Conservation (phyloP, 345 rosid genomes). For the Theobroma cacao region DNA sequence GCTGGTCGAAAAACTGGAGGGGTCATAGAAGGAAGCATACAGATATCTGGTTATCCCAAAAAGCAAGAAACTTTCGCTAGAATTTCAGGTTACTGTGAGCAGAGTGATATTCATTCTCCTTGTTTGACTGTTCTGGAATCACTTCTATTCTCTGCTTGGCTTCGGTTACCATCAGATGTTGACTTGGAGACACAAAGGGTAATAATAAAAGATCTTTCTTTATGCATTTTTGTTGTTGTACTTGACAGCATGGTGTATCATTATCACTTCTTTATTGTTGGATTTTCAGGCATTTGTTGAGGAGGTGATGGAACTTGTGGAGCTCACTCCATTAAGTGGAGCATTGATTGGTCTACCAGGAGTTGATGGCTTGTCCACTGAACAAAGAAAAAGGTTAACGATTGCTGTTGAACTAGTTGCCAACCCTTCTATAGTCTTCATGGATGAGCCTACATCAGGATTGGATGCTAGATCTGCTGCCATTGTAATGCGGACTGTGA, state of each 20-base stretch:
- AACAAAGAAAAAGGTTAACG: slow-evolving; percentile 90
- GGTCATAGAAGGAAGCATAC: slow-evolving; percentile 72
- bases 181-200: slow-evolving; percentile 83
- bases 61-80: slow-evolving; percentile 95
- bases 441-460: slow-evolving; percentile 99
- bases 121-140: slow-evolving; percentile 89
- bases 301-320: slow-evolving; percentile 98
- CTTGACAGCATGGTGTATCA: slow-evolving; percentile 6
- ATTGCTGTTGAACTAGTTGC: slow-evolving; percentile 97
- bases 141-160: slow-evolving; percentile 93
- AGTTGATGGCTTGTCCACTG: slow-evolving; percentile 91
- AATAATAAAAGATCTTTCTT: slow-evolving; percentile 13
- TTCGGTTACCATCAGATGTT: slow-evolving; percentile 78
- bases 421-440: slow-evolving; percentile 93
- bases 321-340: slow-evolving; percentile 74
- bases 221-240: background rate
- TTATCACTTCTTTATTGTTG: slow-evolving; percentile 26
- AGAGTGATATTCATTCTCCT: slow-evolving; percentile 96
- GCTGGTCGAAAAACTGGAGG: slow-evolving; percentile 99
- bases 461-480: slow-evolving; percentile 98
- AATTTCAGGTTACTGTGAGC: slow-evolving; percentile 97
- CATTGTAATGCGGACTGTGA: slow-evolving; percentile 98
- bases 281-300: slow-evolving; percentile 83
- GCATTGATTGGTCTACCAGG: slow-evolving; percentile 96
- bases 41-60: slow-evolving; percentile 88